These are phyloP conservation scores for Botryotinia convoluta DNA, from an alignment of 2,329 filamentous ascomycete genomes.

Conservation along the genomic window DNA sequence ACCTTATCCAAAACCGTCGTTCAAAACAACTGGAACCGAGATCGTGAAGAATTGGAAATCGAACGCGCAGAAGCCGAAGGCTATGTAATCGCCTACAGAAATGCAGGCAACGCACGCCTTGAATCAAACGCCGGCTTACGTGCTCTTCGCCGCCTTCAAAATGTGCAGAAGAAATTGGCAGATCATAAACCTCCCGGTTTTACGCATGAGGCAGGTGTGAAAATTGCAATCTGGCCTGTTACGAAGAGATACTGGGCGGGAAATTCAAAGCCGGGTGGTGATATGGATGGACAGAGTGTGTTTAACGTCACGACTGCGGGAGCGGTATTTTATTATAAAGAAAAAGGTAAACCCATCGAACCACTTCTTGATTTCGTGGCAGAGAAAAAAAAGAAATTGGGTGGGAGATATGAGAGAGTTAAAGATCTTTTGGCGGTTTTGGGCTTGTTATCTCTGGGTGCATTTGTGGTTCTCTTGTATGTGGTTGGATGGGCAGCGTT, in stretches of 20 bases:
- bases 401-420: background rate
- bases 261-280: conserved; percentile 20
- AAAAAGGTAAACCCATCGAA: background rate
- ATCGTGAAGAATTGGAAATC: background rate
- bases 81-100: background rate
- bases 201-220: conserved; percentile 22
- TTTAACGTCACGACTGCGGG: conserved; percentile 24
- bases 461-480: background rate
- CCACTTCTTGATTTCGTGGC: background rate
- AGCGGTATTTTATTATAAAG: conserved; percentile 27
- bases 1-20: conserved; percentile 22
- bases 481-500: background rate
- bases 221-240: conserved; percentile 29
- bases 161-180: background rate
- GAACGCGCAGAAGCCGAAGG: conserved; percentile 3
- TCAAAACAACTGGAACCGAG: background rate
- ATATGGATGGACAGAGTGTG: conserved; percentile 21
- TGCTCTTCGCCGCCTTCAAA: background rate
- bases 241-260: conserved; percentile 31
- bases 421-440: background rate
- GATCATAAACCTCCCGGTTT: conserved; percentile 3
- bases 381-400: conserved; percentile 9
- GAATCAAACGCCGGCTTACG: background rate
- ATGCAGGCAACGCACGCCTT: background rate
- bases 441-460: background rate